phyloP scores from a whole-genome alignment of 2,329 filamentous ascomycete species.

The Colletotrichum truncatum region DNA sequence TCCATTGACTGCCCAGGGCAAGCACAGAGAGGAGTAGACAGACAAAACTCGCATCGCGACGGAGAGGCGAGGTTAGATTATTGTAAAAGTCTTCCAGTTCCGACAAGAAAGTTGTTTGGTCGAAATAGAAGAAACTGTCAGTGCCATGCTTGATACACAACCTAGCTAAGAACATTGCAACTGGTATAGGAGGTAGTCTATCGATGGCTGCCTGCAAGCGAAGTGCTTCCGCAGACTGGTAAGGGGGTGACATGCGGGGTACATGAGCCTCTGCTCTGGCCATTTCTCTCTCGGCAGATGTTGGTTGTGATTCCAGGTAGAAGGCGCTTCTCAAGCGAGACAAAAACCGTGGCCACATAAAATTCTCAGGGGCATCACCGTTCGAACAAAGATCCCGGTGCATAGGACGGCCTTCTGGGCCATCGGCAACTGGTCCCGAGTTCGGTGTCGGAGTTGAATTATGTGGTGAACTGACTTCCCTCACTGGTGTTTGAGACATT shows the following conservation, averaged over 20 bases:
- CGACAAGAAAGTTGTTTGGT: constrained; percentile 34
- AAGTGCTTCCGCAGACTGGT: constrained; percentile 26
- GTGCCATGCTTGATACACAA: constrained; percentile 37
- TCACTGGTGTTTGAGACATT: background rate
- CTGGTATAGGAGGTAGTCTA: constrained; percentile 34
- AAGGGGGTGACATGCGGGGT: constrained; percentile 22
- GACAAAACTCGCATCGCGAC: constrained; percentile 36
- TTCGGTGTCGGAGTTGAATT: constrained; percentile 5
- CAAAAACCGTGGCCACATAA: constrained; percentile 39
- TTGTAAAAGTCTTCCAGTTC: constrained; percentile 38
- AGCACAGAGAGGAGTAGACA: constrained; percentile 36
- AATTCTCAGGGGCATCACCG: constrained; percentile 27
- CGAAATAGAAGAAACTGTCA: constrained; percentile 40
- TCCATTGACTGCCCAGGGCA: constrained; percentile 45
- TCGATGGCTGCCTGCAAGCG: constrained; percentile 35
- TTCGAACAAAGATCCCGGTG: constrained; percentile 22
- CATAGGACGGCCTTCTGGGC: background rate
- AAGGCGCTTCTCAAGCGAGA: constrained; percentile 38
- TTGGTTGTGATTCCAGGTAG: constrained; percentile 34
- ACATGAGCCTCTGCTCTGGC: constrained; percentile 33
- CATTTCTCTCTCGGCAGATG: constrained; percentile 33
- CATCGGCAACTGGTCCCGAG: background rate
- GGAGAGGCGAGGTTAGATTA: constrained; percentile 31
- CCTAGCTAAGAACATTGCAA: constrained; percentile 37
- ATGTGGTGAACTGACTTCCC: background rate